Percentiles rank a stretch among this genome's conserved stretches.
These are phyloP conservation scores for Knufia petricola DNA, from an alignment of 2,329 filamentous ascomycete species.

Conservation along the genomic window DNA sequence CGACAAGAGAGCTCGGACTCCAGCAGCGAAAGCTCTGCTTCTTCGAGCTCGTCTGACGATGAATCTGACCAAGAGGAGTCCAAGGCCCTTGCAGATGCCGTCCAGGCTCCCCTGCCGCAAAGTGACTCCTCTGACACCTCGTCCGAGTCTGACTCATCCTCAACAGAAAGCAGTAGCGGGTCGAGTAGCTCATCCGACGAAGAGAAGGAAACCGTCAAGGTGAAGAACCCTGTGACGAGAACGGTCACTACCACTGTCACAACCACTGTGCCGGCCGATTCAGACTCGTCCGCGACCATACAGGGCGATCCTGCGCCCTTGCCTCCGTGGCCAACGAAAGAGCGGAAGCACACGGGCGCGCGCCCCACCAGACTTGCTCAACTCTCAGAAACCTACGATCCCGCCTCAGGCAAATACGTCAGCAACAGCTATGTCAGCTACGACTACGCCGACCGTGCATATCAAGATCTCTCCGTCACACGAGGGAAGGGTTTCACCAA, in stretches of 20 bases:
- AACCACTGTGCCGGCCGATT: slow-evolving; percentile 24
- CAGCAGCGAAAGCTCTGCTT: neutral
- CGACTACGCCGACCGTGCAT: slow-evolving; percentile 80
- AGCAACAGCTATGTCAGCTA: slow-evolving; percentile 78
- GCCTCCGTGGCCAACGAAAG: slow-evolving; percentile 14
- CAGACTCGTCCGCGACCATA: slow-evolving; percentile 20
- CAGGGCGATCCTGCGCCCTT: slow-evolving; percentile 18
- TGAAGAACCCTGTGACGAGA: slow-evolving; percentile 12
- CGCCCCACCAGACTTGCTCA: slow-evolving; percentile 67
- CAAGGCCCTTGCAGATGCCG: slow-evolving; percentile 5
- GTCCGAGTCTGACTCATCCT: slow-evolving; percentile 26
- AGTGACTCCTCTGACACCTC: slow-evolving; percentile 23
- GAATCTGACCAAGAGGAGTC: slow-evolving; percentile 28
- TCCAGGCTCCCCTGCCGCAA: slow-evolving; percentile 6
- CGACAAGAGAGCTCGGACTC: neutral
- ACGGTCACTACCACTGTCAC: slow-evolving; percentile 22
- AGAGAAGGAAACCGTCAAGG: slow-evolving; percentile 21
- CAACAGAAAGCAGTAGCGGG: slow-evolving; percentile 21
- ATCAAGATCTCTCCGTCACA: slow-evolving; percentile 79
- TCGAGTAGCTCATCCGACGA: slow-evolving; percentile 22
- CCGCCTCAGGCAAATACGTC: slow-evolving; percentile 58
- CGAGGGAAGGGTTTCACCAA: slow-evolving; percentile 97
- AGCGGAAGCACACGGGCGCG: slow-evolving; percentile 37
- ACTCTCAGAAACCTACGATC: slow-evolving; percentile 50
- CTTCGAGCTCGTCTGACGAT: slow-evolving; percentile 26